Base-by-base conservation (phyloP, 2,329 filamentous ascomycete genomes). In the Beauveria australis region DNA sequence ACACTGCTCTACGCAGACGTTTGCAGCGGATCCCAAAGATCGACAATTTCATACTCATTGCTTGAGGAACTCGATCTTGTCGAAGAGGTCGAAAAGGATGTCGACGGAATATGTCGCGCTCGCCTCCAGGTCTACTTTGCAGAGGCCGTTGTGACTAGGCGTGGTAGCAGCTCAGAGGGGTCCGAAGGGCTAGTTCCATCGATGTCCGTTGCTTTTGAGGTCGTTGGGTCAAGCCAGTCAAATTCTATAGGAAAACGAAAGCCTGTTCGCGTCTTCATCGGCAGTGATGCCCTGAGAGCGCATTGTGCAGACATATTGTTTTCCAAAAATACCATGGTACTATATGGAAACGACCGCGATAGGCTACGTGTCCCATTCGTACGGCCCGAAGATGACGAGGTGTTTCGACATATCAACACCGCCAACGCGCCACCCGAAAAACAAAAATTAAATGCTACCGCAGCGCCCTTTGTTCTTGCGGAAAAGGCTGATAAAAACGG, bases 301-400 rank as follows among this genome's bases (percentile, higher is more conserved):
- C 91, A 96, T 70, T 96, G 89, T 65, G 93, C 91, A 26, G 94
- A 97, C 71, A 82, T 99, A 12, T 76, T 97, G 24, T 91, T 99
- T 67, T 97, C 94, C 0, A 90, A 92, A 65, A 96, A 96, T 69
- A 88, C 89, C 64, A 85, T 99, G 78, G 89, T 89, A 0, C 79
- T 97, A 30, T 92, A 92, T 66, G 91, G 95, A 66, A 89, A 91
- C 69, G 91, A 96, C 62, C 84, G 89, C 51, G 91, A 89, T 71
- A 94, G 93, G 69, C 79, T 97, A 14, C 92, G 90, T 18, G 88
- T 99, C 40, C 94, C 94, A 2, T 89, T 99, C 66, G 92, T 96
- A 46, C 86, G 94, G 30, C 94, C 94, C 0, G 94, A 97, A 72
- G 88, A 96, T 67, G 91, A 96, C 61, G 80, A 78, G 3, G 76